Base-by-base conservation (phyloP, 1,284 basidiomycete genomes). In the Neonothopanus nambi region DNA sequence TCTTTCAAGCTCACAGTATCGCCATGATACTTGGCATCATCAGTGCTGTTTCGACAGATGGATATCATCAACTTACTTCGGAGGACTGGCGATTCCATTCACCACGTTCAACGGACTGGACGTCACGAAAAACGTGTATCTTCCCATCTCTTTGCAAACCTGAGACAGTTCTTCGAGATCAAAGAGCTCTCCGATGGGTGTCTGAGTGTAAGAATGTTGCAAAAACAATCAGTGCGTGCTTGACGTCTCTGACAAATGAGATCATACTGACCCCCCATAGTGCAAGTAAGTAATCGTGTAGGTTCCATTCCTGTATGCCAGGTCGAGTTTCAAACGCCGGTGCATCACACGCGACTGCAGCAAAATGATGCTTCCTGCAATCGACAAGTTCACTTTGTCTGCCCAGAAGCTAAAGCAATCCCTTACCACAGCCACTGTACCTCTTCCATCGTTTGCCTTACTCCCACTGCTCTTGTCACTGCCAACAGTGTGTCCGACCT, bases 71-170 rank as follows among this genome's bases (percentile, higher is more conserved):
- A 45, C 43, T 45, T 30, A 45, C 43, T 45, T 45, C 28, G 43
- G 43, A n/a, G 43, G 43, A 17, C 43, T 45, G 30, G 43, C 43
- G 17, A 45, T 45, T n/a, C 43, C 43, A 30, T 45, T 45, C 21
- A 45, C 26, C 26, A 45, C 30, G 43, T 45, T 45, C 15, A 45
- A 45, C 21, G 43, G 43, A 30, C 43, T 45, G 6, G 23, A 45
- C 5, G 43, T 45, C 21, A 45, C 24, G 24, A 45, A 45, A 28
- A 45, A 45, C 21, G 43, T 45, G 26, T 45, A 45, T 45, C 43
- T 26, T 45, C 24, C 43, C 26, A 45, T 24, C 13, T 45, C 43
- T 30, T 26, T 45, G 24, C 43, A 45, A n/a, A 24, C 30, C 18
- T 28, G 43, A 7, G 43, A 26, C 24, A 45, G 18, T n/a, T 45